phyloP scores from a whole-genome alignment of 352 stramenopile species.

The Globisporangium perplexum region DNA sequence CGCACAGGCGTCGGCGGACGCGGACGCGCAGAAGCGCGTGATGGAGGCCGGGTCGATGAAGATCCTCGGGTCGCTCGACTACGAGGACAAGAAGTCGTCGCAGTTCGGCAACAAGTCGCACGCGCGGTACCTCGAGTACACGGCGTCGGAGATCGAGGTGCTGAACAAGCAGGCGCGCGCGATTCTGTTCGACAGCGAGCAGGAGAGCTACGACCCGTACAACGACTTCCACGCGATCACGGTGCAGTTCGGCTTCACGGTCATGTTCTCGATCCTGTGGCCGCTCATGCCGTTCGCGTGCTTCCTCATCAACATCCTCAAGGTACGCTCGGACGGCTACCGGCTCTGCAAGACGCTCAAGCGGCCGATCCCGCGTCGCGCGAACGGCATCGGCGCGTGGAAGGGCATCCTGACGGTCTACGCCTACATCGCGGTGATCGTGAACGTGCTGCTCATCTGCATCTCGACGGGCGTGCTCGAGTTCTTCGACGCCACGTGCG shows the following conservation, averaged over 20 bases:
- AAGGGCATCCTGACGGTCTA: slow-evolving; percentile 47
- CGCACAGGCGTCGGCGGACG: slow-evolving; percentile 50
- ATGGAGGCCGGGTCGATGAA: slow-evolving; percentile 70
- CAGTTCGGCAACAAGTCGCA: slow-evolving; percentile 73
- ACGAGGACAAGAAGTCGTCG: slow-evolving; percentile 59
- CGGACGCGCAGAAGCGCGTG: slow-evolving; percentile 60
- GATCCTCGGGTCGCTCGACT: slow-evolving; percentile 75
- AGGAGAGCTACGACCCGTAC: slow-evolving; percentile 72
- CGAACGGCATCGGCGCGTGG: slow-evolving; percentile 76
- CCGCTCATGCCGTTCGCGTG: slow-evolving; percentile 69
- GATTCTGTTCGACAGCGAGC: slow-evolving; percentile 66
- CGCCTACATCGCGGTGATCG: slow-evolving; percentile 63
- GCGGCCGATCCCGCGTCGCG: slow-evolving; percentile 56
- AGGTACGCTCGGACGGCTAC: slow-evolving; percentile 60
- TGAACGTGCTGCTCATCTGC: slow-evolving; percentile 66
- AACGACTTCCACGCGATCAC: slow-evolving; percentile 70
- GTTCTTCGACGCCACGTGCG: slow-evolving; percentile 58
- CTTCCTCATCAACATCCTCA: slow-evolving; percentile 67
- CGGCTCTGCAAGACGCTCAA: slow-evolving; percentile 66
- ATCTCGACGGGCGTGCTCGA: slow-evolving; percentile 66
- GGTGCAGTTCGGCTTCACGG: slow-evolving; percentile 68
- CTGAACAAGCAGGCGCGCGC: slow-evolving; percentile 63
- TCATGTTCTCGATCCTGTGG: slow-evolving; percentile 83
- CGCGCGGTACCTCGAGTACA: slow-evolving; percentile 63
- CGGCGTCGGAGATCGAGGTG: slow-evolving; percentile 50